These are phyloP conservation scores for Pseudopyrenochaeta lycopersici DNA, from an alignment of 2,329 filamentous ascomycete genomes.

Conservation along the genomic window DNA sequence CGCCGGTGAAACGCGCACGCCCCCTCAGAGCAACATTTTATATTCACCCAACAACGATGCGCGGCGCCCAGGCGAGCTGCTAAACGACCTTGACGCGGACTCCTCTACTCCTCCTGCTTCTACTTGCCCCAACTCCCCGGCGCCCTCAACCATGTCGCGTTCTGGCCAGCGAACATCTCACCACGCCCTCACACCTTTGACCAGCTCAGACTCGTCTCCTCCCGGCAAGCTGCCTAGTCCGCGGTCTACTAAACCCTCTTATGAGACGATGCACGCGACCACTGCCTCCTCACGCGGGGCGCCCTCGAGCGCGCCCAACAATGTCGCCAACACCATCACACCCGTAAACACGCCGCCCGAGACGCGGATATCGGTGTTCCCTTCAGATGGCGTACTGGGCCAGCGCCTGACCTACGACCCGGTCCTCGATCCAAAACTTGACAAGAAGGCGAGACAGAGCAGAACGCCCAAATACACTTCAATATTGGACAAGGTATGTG, in stretches of 20 bases:
- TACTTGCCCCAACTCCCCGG: conserved; percentile 74
- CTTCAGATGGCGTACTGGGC: conserved; percentile 64
- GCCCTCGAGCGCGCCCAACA: conserved; percentile 41
- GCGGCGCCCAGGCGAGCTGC: conserved; percentile 65
- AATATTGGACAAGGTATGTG: conserved; percentile 59
- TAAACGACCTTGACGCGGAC: conserved; percentile 75
- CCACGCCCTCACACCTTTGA: conserved; percentile 70
- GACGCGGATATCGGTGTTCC: conserved; percentile 58
- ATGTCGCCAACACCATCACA: conserved; percentile 59
- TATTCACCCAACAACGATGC: conserved; percentile 41
- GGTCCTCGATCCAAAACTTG: conserved; percentile 65
- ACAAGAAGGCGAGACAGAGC: conserved; percentile 60
- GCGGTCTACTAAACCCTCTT: conserved; percentile 50
- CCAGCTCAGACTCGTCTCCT: conserved; percentile 72
- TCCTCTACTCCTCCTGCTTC: conserved; percentile 65
- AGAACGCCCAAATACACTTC: conserved; percentile 59
- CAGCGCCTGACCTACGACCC: conserved; percentile 70
- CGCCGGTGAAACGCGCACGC: conserved; percentile 19
- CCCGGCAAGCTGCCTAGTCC: conserved; percentile 66
- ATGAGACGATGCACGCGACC: conserved; percentile 48
- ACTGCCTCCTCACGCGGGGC: conserved; percentile 41
- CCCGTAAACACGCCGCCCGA: conserved; percentile 55
- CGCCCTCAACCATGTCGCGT: conserved; percentile 62
- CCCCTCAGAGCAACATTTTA: conserved; percentile 25
- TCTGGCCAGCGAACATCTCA: conserved; percentile 63